A percentile compares a stretch with the other conserved stretches of the same genome.
Evolutionary conservation across 805 yeast species (phyloP).

Genomic region (Schwanniomyces yamadae): DNA sequence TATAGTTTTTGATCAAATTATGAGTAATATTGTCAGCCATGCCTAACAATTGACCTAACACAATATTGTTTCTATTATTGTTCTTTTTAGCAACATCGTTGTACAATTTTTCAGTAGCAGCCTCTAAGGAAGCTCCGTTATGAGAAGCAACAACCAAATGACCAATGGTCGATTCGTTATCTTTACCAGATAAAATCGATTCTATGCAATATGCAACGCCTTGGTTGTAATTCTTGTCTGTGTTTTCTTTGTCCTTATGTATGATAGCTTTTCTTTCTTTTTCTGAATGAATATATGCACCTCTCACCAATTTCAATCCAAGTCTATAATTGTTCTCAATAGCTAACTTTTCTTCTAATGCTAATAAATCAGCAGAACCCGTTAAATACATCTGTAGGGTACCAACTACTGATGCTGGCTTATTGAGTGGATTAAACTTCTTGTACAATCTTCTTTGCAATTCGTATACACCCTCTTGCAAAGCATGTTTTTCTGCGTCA

Average conservation of each 20-base stretch:
- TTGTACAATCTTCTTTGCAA: slow-evolving; percentile 79
- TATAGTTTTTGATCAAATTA: slow-evolving; percentile 64
- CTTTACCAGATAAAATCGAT: slow-evolving; percentile 48
- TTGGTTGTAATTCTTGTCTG: slow-evolving; percentile 74
- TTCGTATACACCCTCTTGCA: slow-evolving; percentile 89
- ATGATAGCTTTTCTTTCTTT: slow-evolving; percentile 65
- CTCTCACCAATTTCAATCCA: slow-evolving; percentile 89
- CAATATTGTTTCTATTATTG: slow-evolving; percentile 55
- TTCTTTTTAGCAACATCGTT: slow-evolving; percentile 15
- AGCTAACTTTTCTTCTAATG: slow-evolving; percentile 66
- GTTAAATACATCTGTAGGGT: slow-evolving; percentile 90
- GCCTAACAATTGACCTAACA: slow-evolving; percentile 87
- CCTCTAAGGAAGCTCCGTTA: slow-evolving; percentile 72
- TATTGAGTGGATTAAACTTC: slow-evolving; percentile 61
- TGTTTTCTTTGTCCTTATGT: slow-evolving; percentile 70
- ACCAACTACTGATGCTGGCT: slow-evolving; percentile 73
- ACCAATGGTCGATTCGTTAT: slow-evolving; percentile 54
- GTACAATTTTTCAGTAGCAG: slow-evolving; percentile 59
- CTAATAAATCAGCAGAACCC: slow-evolving; percentile 62
- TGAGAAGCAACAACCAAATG: slow-evolving; percentile 91
- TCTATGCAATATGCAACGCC: slow-evolving; percentile 65
- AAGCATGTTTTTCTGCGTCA: slow-evolving; percentile 88
- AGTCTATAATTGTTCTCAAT: slow-evolving; percentile 59
- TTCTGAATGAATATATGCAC: slow-evolving; percentile 93
- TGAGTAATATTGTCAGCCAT: slow-evolving; percentile 91